A percentile compares a stretch with the other conserved stretches of the same genome.
These are phyloP conservation scores for Murraya koenigii DNA, from an alignment of 345 rosid species.

Conservation along the genomic window DNA sequence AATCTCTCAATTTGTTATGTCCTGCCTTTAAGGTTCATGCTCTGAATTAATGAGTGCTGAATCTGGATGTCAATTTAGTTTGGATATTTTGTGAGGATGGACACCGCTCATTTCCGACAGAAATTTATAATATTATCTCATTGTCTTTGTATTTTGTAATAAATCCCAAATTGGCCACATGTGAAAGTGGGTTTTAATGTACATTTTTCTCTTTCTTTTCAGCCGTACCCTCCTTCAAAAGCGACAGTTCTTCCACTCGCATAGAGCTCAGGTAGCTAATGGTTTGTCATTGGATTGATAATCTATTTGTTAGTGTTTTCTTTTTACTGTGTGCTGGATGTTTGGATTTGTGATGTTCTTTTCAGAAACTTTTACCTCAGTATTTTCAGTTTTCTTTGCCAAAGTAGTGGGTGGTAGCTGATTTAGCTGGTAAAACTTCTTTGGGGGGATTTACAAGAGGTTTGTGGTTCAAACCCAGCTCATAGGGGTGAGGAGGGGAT, in stretches of 20 bases:
- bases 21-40: background rate
- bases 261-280: slow-evolving; percentile 87
- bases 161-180: background rate
- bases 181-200: slow-evolving; percentile 21
- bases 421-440: background rate
- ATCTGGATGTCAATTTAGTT: background rate
- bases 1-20: background rate
- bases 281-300: background rate
- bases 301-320: background rate
- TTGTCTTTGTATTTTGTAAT: background rate
- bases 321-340: background rate
- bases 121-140: background rate
- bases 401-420: background rate
- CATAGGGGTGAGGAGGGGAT: background rate
- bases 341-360: background rate
- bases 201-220: slow-evolving; percentile 24
- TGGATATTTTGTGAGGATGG: background rate
- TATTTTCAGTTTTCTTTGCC: background rate
- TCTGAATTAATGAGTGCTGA: background rate
- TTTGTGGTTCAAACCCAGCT: background rate
- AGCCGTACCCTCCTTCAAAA: slow-evolving; percentile 83
- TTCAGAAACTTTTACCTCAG: background rate
- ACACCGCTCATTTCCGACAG: background rate
- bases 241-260: slow-evolving; percentile 96
- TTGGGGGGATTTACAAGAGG: background rate